phyloP scores from a whole-genome alignment of 2,329 filamentous ascomycete genomes.

The Ceratocystiopsis minuta region DNA sequence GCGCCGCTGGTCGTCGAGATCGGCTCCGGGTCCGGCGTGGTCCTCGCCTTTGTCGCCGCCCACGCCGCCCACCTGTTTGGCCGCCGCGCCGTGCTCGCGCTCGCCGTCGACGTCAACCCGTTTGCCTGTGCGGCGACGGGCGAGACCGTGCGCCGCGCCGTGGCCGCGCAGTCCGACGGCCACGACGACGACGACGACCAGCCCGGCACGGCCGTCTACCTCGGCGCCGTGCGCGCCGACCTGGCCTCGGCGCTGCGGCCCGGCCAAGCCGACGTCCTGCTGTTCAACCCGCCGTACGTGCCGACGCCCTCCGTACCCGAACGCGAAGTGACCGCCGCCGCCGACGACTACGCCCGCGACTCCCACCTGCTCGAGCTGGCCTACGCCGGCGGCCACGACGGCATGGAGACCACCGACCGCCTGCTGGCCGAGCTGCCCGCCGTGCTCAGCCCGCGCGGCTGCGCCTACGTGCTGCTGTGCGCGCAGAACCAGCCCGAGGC shows the following conservation, averaged over 20 bases:
- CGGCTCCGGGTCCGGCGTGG: slow-evolving; percentile 80
- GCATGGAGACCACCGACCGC: slow-evolving; percentile 83
- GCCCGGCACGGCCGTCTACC: slow-evolving; percentile 29
- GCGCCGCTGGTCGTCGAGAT: slow-evolving; percentile 62
- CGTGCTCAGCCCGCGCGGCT: slow-evolving; percentile 47
- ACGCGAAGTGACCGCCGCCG: not conserved
- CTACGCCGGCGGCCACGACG: slow-evolving; percentile 75
- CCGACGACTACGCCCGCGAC: slow-evolving; percentile 50
- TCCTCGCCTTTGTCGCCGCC: slow-evolving; percentile 73
- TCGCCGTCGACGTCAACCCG: slow-evolving; percentile 70
- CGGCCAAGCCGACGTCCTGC: slow-evolving; percentile 55
- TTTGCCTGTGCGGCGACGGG: slow-evolving; percentile 64
- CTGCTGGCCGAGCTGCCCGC: slow-evolving; percentile 52
- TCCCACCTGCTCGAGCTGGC: slow-evolving; percentile 69
- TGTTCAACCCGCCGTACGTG: slow-evolving; percentile 97
- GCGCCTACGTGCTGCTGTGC: slow-evolving; percentile 80
- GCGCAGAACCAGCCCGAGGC: slow-evolving; percentile 66
- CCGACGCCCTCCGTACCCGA: slow-evolving; percentile 59
- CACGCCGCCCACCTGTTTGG: slow-evolving; percentile 56
- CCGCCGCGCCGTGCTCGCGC: slow-evolving; percentile 39
- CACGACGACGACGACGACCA: slow-evolving; percentile 14
- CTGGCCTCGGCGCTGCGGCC: slow-evolving; percentile 43
- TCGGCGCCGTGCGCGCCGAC: slow-evolving; percentile 54
- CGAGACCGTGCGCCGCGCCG: slow-evolving; percentile 43
- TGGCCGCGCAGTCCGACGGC: slow-evolving; percentile 4